Percentiles rank a stretch among this genome's conserved stretches.
Evolutionary conservation across 2,329 filamentous ascomycete genomes (phyloP).

Genomic region (Venturia asperata): DNA sequence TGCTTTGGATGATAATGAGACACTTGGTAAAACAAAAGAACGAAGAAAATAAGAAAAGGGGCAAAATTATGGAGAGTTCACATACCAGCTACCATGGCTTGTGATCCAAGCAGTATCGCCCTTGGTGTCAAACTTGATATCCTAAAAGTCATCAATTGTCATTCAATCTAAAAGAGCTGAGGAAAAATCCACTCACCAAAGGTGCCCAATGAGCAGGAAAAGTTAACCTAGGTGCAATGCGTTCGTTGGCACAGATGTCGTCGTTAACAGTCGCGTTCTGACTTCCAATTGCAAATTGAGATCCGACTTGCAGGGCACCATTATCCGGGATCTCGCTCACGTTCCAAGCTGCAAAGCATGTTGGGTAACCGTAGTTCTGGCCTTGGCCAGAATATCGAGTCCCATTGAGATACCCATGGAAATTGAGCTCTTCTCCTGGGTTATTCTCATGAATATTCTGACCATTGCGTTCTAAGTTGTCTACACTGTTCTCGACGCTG

Average conservation of each 20-base stretch:
- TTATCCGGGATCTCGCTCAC: conserved; percentile 44
- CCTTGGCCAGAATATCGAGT: conserved; percentile 38
- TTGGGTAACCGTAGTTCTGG: conserved; percentile 63
- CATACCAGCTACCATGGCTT: conserved; percentile 63
- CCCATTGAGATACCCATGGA: conserved; percentile 56
- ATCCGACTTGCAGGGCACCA: conserved; percentile 37
- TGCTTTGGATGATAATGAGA: background rate
- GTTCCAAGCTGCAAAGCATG: conserved; percentile 61
- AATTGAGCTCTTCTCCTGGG: conserved; percentile 68
- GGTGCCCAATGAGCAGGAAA: conserved; percentile 64
- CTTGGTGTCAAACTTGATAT: conserved; percentile 59
- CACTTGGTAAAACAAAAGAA: background rate
- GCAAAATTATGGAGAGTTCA: background rate
- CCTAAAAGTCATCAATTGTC: conserved; percentile 26
- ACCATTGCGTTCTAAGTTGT: conserved; percentile 52
- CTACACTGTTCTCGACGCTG: conserved; percentile 63
- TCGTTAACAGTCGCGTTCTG: conserved; percentile 43
- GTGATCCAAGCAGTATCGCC: conserved; percentile 55
- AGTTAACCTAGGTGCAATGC: conserved; percentile 46
- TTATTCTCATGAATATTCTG: conserved; percentile 61
- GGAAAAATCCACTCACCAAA: conserved; percentile 29
- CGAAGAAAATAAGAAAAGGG: background rate
- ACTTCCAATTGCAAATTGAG: conserved; percentile 38
- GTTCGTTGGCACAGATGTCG: conserved; percentile 36
- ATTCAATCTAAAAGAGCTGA: background rate